These are phyloP conservation scores for Hymenoscyphus infarciens DNA, from an alignment of 2,329 filamentous ascomycete genomes.

Conservation along the genomic window DNA sequence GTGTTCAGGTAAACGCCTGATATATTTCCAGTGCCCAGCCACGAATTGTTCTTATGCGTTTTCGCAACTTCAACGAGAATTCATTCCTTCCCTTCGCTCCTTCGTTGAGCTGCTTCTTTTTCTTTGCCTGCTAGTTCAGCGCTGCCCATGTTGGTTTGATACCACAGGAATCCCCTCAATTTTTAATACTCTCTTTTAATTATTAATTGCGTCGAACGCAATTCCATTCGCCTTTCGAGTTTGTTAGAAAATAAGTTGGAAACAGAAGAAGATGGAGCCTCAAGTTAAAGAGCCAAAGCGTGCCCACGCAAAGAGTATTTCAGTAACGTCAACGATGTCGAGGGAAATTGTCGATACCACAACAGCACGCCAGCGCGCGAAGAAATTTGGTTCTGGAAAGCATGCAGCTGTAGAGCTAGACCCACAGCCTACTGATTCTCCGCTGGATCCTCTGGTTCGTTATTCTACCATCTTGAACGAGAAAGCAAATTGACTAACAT, in stretches of 20 bases:
- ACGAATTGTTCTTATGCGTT: slow-evolving; percentile 5
- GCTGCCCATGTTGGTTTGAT: slow-evolving; percentile 11
- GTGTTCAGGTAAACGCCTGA: background rate
- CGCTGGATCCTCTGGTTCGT: slow-evolving; percentile 51
- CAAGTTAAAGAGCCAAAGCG: slow-evolving; percentile 8
- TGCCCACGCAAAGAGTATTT: slow-evolving; percentile 12
- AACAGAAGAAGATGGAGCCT: slow-evolving; percentile 6
- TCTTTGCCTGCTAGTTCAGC: slow-evolving; percentile 6
- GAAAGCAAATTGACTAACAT: slow-evolving; percentile 3
- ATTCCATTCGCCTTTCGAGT: background rate
- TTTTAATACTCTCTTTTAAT: slow-evolving; percentile 1
- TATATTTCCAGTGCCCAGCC: slow-evolving; percentile 2
- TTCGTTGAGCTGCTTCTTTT: slow-evolving; percentile 2
- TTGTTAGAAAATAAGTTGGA: background rate
- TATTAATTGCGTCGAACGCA: background rate
- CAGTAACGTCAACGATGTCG: slow-evolving; percentile 8
- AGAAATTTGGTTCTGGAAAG: slow-evolving; percentile 10
- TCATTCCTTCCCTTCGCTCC: background rate
- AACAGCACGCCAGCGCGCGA: background rate
- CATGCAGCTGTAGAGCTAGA: slow-evolving; percentile 27
- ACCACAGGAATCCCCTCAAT: background rate
- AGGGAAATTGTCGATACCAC: slow-evolving; percentile 6
- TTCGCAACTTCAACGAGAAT: slow-evolving; percentile 5
- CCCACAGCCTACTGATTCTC: slow-evolving; percentile 54
- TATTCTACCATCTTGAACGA: background rate